These are phyloP conservation scores for Hemisphaericaspora xylofermentans DNA, from an alignment of 1,139 yeast species.

Conservation along the genomic window DNA sequence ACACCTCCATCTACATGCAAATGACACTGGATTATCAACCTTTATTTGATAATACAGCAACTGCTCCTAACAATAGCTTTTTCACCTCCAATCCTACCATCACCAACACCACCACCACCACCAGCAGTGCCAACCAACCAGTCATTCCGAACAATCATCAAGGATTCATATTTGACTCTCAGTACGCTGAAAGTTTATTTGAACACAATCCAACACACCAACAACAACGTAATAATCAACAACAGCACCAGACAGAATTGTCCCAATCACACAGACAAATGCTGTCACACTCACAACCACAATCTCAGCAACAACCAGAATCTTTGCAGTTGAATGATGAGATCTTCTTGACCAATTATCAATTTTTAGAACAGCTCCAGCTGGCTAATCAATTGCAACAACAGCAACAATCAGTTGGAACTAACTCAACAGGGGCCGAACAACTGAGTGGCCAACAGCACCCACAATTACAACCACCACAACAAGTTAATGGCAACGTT, in stretches of 20 bases:
- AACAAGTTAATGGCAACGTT: neutral
- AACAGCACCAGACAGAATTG: slow-evolving; percentile 1
- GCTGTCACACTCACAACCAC: slow-evolving; percentile 4
- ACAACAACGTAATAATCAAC: neutral
- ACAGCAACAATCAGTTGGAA: slow-evolving; percentile 2
- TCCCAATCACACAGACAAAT: neutral
- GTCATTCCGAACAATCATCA: neutral
- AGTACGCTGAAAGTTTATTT: neutral
- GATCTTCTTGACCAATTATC: slow-evolving; percentile 19
- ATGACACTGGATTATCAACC: slow-evolving; percentile 16
- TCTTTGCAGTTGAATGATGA: slow-evolving; percentile 24
- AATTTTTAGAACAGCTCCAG: slow-evolving; percentile 8
- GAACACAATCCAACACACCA: slow-evolving; percentile 2
- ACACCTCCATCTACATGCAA: no score
- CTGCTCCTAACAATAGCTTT: slow-evolving; percentile 4
- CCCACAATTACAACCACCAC: slow-evolving; percentile 4
- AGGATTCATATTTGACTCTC: neutral
- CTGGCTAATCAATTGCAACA: slow-evolving; percentile 6
- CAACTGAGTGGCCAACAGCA: neutral
- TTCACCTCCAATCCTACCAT: no score
- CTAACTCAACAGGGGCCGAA: neutral
- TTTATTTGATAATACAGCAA: slow-evolving; percentile 10
- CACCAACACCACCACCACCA: slow-evolving; percentile 2
- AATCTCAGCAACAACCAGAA: slow-evolving; percentile 12
- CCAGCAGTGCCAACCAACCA: neutral